A percentile compares a stretch with the other conserved stretches of the same genome.
Conservation (phyloP, 1,284 basidiomycete species). For the Trichosporon sp. region DNA sequence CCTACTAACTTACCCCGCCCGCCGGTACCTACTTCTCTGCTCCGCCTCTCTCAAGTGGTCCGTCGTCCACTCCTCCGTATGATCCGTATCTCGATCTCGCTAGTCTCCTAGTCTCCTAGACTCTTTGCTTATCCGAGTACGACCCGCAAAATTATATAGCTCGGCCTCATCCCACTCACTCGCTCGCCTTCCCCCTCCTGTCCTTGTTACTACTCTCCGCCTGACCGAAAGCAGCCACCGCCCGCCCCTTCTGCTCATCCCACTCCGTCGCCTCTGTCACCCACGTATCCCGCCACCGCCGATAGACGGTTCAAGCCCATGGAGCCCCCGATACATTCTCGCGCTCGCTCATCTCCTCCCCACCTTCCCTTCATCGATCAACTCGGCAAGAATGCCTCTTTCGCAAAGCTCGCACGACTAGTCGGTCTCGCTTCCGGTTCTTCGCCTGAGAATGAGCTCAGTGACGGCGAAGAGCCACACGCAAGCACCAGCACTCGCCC, state of each 20-base stretch:
- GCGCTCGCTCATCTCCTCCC: constrained; percentile 1
- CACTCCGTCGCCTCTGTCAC: neutral
- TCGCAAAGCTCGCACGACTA: constrained; percentile 19
- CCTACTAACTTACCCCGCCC: too few relatives aligned
- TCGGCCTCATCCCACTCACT: neutral
- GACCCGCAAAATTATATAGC: neutral
- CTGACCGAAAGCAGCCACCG: neutral
- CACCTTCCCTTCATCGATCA: constrained; percentile 9
- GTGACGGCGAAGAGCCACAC: neutral
- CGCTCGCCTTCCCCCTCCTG: neutral
- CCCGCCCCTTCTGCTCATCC: neutral
- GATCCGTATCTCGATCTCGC: neutral
- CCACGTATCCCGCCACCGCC: neutral
- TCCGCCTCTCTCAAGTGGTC: neutral
- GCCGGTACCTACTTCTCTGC: neutral
- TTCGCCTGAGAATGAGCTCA: neutral
- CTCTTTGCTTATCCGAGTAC: neutral
- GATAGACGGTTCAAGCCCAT: neutral
- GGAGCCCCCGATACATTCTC: neutral
- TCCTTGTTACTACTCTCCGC: neutral
- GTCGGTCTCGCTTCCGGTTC: constrained; percentile 15
- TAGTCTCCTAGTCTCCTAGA: too few relatives aligned
- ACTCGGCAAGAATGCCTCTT: constrained; percentile 21
- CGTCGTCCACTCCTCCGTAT: neutral
- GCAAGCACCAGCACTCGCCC: constrained; percentile 6